Percentiles rank a stretch among this genome's conserved stretches.
Evolutionary conservation across 768 basidiomycete species (phyloP).

Genomic region (Trametes punicea): DNA sequence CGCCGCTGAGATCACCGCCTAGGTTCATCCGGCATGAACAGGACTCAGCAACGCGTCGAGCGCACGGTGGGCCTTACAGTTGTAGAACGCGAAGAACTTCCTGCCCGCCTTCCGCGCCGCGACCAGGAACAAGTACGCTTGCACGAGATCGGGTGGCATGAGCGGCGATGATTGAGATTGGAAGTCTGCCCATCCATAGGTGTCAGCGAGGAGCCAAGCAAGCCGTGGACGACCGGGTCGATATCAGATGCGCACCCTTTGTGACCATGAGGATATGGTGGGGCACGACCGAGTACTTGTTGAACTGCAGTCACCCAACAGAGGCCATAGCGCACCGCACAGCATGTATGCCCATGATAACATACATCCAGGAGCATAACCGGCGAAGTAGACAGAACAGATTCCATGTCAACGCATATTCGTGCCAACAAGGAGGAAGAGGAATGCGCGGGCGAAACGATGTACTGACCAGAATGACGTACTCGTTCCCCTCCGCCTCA

Average conservation of each 20-base stretch:
- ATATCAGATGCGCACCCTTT: slow-evolving; percentile 54
- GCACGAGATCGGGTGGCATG: slow-evolving; percentile 72
- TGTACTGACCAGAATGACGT: slow-evolving; percentile 63
- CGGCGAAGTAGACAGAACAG: not conserved
- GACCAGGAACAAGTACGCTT: slow-evolving; percentile 68
- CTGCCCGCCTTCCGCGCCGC: slow-evolving; percentile 62
- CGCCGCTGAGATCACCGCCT: slow-evolving; percentile 80
- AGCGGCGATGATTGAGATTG: slow-evolving; percentile 78
- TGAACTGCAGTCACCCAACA: slow-evolving; percentile 50
- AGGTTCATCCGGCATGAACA: not conserved
- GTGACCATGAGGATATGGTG: slow-evolving; percentile 86
- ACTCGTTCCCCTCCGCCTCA: slow-evolving; percentile 53
- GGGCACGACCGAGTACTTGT: slow-evolving; percentile 82
- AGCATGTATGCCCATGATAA: not conserved
- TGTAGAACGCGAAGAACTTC: slow-evolving; percentile 82
- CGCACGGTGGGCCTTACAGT: slow-evolving; percentile 53
- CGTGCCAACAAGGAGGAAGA: not conserved
- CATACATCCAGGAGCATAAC: not conserved
- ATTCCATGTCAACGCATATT: too few species aligned
- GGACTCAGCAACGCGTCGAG: not conserved
- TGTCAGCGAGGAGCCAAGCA: not conserved
- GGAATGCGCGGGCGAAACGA: not conserved
- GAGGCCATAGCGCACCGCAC: not conserved
- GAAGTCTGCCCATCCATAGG: slow-evolving; percentile 47
- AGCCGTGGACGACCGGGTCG: not conserved